A percentile compares a stretch with the other conserved stretches of the same genome.
These are phyloP conservation scores for Zarea fungicola DNA, from an alignment of 2,329 filamentous ascomycete species.

Conservation along the genomic window DNA sequence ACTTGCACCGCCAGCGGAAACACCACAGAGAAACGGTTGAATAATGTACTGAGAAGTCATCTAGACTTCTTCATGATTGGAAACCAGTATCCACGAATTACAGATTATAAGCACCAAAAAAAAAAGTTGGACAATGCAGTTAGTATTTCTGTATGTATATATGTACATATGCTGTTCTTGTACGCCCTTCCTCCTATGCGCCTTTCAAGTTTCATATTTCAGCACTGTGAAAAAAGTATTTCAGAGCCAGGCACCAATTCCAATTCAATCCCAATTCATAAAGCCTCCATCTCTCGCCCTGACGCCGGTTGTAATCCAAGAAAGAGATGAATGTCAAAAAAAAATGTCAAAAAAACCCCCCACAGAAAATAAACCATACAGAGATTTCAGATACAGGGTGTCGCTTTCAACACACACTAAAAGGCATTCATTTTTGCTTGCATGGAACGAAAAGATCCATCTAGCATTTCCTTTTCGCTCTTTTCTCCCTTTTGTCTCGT, in stretches of 20 bases:
- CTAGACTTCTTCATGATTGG: no score
- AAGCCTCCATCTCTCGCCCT: slow-evolving; percentile 7
- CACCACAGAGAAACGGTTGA: no score
- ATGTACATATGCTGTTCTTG: not conserved
- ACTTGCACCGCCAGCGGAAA: no score
- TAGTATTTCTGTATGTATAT: slow-evolving; percentile 7
- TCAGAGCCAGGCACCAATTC: slow-evolving; percentile 7
- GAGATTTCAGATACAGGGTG: slow-evolving; percentile 3
- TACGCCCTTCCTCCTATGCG: not conserved
- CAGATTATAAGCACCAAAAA: not conserved
- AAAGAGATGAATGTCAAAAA: no score
- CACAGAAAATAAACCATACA: slow-evolving; percentile 8
- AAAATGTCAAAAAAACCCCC: slow-evolving; percentile 6
- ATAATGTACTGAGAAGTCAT: no score
- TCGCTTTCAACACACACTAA: slow-evolving; percentile 4
- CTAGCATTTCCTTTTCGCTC: not conserved
- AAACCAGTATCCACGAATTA: no score
- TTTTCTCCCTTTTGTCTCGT: not conserved
- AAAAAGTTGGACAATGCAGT: not conserved
- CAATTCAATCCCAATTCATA: slow-evolving; percentile 11
- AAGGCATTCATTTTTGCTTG: slow-evolving; percentile 1
- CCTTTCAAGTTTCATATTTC: not conserved
- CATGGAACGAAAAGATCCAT: not conserved
- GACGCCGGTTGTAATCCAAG: slow-evolving; percentile 10
- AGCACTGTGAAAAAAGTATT: not conserved